phyloP scores from a whole-genome alignment of 148 eudicot species.

The Heliosperma pusillum region DNA sequence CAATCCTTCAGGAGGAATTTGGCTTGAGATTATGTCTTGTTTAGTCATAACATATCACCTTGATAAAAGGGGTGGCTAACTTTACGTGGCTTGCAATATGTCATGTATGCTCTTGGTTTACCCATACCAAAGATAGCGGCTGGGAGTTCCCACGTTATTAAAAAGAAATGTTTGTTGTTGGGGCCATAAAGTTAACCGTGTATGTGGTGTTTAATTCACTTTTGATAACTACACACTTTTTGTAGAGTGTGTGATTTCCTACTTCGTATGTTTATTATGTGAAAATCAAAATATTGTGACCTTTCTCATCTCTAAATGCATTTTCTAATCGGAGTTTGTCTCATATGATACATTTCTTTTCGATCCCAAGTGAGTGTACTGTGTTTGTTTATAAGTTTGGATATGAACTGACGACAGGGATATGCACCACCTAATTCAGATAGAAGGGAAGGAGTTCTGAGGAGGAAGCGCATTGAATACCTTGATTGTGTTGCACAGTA shows the following conservation, averaged over 20 bases:
- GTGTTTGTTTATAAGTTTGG: constrained; percentile 41
- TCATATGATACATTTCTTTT: not conserved
- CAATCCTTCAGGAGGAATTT: not conserved
- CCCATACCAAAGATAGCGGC: not conserved
- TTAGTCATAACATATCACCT: not conserved
- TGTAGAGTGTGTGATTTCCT: not conserved
- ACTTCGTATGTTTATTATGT: not conserved
- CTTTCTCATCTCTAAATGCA: not conserved
- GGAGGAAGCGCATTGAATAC: constrained; percentile 93
- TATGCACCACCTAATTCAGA: constrained; percentile 99
- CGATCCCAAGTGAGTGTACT: constrained; percentile 10
- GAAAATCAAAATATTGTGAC: not conserved
- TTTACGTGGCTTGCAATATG: not conserved
- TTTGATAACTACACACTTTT: not conserved
- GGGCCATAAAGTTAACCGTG: not conserved
- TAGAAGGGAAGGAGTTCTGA: constrained; percentile 98
- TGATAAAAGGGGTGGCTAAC: not conserved
- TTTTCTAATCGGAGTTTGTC: not conserved
- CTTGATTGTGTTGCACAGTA: constrained; percentile 83
- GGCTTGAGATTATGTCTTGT: not conserved
- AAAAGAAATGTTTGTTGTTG: not conserved
- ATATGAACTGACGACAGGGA: constrained; percentile 91
- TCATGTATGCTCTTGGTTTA: not conserved
- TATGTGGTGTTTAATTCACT: not conserved
- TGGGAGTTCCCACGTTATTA: not conserved